phyloP scores from a whole-genome alignment of 1,284 basidiomycete species.

The Rhodofomes roseus region DNA sequence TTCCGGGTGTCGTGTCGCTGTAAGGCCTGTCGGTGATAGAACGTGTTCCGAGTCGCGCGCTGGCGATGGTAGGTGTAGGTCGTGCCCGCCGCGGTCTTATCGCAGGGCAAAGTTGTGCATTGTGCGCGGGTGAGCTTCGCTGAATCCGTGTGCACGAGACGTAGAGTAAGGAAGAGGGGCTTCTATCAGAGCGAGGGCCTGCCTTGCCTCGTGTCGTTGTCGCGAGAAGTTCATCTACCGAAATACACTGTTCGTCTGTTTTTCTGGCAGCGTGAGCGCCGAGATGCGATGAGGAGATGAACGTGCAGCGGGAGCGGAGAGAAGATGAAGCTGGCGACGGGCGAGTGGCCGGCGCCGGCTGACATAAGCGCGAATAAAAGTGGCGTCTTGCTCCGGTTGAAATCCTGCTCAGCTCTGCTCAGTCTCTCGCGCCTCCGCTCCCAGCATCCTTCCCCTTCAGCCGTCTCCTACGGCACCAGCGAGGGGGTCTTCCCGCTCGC shows the following conservation, averaged over 20 bases:
- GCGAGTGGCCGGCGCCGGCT: slow-evolving; percentile 1
- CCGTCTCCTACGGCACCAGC: slow-evolving; percentile 22
- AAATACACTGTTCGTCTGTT: neutral
- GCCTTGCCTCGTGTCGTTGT: slow-evolving; percentile 5
- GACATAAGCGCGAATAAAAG: slow-evolving; percentile 22
- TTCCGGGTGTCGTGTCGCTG: neutral
- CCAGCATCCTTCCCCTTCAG: slow-evolving; percentile 10
- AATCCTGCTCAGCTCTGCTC: slow-evolving; percentile 12
- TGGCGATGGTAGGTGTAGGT: neutral
- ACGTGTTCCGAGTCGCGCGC: neutral
- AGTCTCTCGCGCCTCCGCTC: slow-evolving; percentile 10
- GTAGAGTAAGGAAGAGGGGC: slow-evolving; percentile 13
- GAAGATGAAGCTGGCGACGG: slow-evolving; percentile 1
- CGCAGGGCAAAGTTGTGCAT: neutral
- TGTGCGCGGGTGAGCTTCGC: slow-evolving; percentile 5
- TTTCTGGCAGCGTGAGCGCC: slow-evolving; percentile 1
- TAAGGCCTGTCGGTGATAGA: neutral
- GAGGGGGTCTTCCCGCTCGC: slow-evolving; percentile 30
- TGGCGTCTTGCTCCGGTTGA: slow-evolving; percentile 26
- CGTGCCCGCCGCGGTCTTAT: neutral
- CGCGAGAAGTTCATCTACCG: neutral
- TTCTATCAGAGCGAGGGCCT: slow-evolving; percentile 16
- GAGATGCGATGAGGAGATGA: neutral
- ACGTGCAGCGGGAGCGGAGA: neutral
- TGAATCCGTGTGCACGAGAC: slow-evolving; percentile 11